Evolutionary conservation across 2,329 filamentous ascomycete species (phyloP), one percentile per base, ranked within the genome.

Genomic region (Nigrospora sphaerica): DNA sequence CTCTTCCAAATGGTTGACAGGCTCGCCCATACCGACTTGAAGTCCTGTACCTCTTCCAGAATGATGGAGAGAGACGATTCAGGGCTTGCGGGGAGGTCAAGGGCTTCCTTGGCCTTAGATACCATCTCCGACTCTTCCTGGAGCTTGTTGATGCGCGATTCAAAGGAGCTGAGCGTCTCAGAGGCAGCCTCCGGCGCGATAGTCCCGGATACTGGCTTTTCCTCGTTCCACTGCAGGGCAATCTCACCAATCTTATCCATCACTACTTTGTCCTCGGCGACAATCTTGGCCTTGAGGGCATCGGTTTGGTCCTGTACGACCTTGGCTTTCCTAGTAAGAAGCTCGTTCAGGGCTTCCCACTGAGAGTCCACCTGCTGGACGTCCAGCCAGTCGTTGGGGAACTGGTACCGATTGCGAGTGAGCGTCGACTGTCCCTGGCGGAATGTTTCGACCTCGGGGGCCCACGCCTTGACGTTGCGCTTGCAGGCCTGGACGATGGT

Each of bases 11-110:
- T 95, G 6, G 91, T 95, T 19, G 89, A 92, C 42, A 99, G 73
- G 42, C 88, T 92, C 32, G 92, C 88, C 93, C 93, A 99, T 11
- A 99, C 93, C 17, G 92, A 96, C 69, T 95, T 95, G 72, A 98
- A 98, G 66, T 99, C 93, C 51, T 95, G 89, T 3, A 99, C 90
- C 68, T 99, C 93, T 63, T 97, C 92, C 14, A 97, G 75, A 10
- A 96, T 86, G 23, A 85, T 80, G n/a, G 80, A 76, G 18, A 99
- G 80, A n/a, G 85, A 83, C 44, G 86, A 87, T 56, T 95, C 88
- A 0, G 85, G 74, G 46, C 81, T 86, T 3, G 86, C 78, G 4
- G 92, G 87, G 37, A 99, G 78, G 61, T 95, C 90, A 37, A 99
- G 81, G 4, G 93, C 93, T 65, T 99, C 93, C 67, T 97, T 98